A percentile compares a stretch with the other conserved stretches of the same genome.
phyloP scores from a whole-genome alignment of 163 green algal species.

The Scenedesmus sp. region DNA sequence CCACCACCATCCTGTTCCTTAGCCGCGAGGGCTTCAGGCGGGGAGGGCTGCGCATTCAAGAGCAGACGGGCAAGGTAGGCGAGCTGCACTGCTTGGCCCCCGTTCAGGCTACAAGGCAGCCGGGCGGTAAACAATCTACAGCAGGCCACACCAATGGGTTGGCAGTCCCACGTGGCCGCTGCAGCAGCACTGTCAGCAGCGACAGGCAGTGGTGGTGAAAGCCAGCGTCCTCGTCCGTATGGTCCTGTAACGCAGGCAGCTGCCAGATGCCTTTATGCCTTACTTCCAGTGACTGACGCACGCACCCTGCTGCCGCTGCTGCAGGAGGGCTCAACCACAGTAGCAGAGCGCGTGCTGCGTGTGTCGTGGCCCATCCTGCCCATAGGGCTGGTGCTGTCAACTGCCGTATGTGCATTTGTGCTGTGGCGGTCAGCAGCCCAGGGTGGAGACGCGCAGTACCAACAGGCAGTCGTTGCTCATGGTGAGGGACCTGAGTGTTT shows the following conservation, averaged over 20 bases:
- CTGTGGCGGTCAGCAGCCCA: conserved; percentile 51
- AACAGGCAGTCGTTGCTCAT: conserved; percentile 73
- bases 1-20: conserved; percentile 90
- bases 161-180: too few relatives aligned
- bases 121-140: neutral
- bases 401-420: conserved; percentile 59
- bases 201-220: neutral
- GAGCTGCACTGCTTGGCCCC: too few relatives aligned
- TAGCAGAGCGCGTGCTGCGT: conserved; percentile 60
- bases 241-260: too few relatives aligned
- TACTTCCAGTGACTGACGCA: neutral
- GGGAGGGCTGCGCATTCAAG: conserved; percentile 77
- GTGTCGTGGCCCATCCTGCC: conserved; percentile 72
- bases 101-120: neutral
- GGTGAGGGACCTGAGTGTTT: too few relatives aligned
- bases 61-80: neutral
- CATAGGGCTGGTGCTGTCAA: conserved; percentile 60
- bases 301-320: neutral
- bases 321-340: neutral
- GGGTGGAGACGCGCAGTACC: conserved; percentile 53
- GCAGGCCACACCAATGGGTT: neutral
- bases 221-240: too few relatives aligned
- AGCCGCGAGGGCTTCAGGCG: conserved; percentile 90
- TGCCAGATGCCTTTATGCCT: too few relatives aligned
- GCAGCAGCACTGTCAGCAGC: neutral